Percentiles rank a stretch among this genome's conserved stretches.
Conservation (phyloP, 1,139 yeast genomes). For the Hansenula anomala region DNA sequence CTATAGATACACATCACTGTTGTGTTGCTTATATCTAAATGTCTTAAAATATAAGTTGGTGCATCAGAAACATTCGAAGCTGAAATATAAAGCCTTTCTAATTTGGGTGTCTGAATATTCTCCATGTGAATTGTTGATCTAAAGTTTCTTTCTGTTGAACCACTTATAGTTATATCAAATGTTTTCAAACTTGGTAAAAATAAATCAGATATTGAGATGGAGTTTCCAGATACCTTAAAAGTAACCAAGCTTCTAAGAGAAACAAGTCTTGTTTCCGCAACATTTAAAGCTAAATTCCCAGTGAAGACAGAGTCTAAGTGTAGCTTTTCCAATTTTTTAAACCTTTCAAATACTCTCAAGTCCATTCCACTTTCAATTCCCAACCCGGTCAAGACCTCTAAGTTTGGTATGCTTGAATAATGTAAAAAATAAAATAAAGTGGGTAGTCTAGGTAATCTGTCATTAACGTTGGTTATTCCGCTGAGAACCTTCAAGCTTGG, state of each 20-base stretch:
- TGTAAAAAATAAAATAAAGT: background rate
- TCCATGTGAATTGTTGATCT: background rate
- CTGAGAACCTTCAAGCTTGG: background rate
- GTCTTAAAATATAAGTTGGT: background rate
- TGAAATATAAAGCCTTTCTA: background rate
- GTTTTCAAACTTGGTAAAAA: background rate
- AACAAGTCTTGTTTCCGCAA: background rate
- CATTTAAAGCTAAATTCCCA: background rate
- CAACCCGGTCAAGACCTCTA: background rate
- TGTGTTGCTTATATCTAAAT: background rate
- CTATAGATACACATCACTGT: background rate
- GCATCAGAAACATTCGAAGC: slow-evolving; percentile 1
- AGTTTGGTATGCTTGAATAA: slow-evolving; percentile 1
- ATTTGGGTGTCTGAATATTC: background rate
- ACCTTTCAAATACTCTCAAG: background rate
- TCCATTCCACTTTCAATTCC: slow-evolving; percentile 3
- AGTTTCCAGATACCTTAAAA: slow-evolving; percentile 2
- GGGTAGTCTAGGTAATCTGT: background rate
- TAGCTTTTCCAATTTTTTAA: background rate
- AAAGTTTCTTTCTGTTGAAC: background rate
- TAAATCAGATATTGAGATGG: background rate
- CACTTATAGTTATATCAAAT: background rate
- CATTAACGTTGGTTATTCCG: slow-evolving; percentile 1
- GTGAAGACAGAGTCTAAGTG: slow-evolving; percentile 2
- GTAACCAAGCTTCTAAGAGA: background rate